Evolutionary conservation across 2,329 filamentous ascomycete genomes (phyloP), one percentile per base, ranked within the genome.

Genomic region (Periconia macrospinosa): DNA sequence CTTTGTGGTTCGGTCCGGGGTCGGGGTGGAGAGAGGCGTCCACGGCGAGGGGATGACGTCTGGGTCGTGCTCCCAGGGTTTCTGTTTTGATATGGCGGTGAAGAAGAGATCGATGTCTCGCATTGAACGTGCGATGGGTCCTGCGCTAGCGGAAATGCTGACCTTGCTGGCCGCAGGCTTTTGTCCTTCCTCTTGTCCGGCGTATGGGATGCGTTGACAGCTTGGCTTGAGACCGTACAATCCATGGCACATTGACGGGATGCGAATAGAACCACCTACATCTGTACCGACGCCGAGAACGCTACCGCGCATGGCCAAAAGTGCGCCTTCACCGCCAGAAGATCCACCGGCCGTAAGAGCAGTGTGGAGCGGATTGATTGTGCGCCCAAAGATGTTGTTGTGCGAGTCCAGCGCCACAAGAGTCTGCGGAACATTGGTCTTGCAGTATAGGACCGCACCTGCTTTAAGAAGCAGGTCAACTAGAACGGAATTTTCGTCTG

Each of bases 341-440:
- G 76, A 79, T 9, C 81, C 81, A 2, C 81, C 81, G 2, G 79
- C 77, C 5, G 81, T 83, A 17, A 82, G 68, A 2, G 68, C 61
- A 9, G 63, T 69, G 53, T 82, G 81, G 49, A 76, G 66, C 0
- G 81, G 77, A 57, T 83, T 83, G 30, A 82, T 59, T 0, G 78
- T 74, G 9, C 75, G 65, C 3, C 76, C 76, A 47, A 78, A 79
- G 35, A 78, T 57, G 52, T 82, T 79, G 62, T 83, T 83, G 62
- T 82, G 79, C 1, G 75, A 78, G 57, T 83, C 81, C 14, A 80
- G 59, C 5, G 76, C 72, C 78, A 82, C 79, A 58, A 84, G 74
- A 0, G 80, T 82, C 55, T 81, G 79, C 2, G 82, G 81, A 1
- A 84, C 68, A 54, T 83, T 83, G 3, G 82, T 84, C 65, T 84